Base-by-base conservation (phyloP, 1,284 basidiomycete species). In the Ceratobasidium sp. region DNA sequence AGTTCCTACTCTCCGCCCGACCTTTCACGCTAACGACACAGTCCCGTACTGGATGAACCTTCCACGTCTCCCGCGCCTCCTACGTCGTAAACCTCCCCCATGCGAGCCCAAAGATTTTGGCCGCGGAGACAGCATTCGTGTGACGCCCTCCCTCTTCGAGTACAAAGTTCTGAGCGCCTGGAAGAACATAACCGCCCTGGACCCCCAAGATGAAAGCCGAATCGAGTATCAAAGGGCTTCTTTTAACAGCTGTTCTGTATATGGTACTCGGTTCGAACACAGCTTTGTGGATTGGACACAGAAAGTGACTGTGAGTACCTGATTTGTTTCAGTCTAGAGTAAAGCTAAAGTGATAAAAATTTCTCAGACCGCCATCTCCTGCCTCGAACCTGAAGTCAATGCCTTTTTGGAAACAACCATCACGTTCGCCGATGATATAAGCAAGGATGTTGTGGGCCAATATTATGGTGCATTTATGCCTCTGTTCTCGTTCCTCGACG, bases 161-260 rank as follows among this genome's bases (percentile, higher is more conserved):
- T 76, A 76, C 18, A 66, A 76, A 46, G 63, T 76, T 7, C 61
- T 76, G 6, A 67, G 73, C 39, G 61, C 73, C 66, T 76, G 73
- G 73, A 15, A 18, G 40, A 51, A 75, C 9, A 1, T 26, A n/a
- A 28, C 46, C 10, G 42, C 72, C 39, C 40, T 23, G 10, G 33
- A 64, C 28, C 66, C 66, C 1, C 6, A 39, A n/a, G 39, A 55
- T 1, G 73, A 76, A 33, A 49, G 44, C 18, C 61, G 73, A 9
- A 39, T 76, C n/a, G 49, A 66, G 40, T 76, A 76, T 26, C 46
- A 26, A 20, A 63, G 73, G 4, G 51, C 15, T 6, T 67, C 73
- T 3, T 76, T 76, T 42, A 58, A 46, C 12, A 20, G 18, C n/a
- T 76, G 73, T 40, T 40, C 51, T 18, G 23, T 76, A 39, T 66